Base-by-base conservation (phyloP, 1,284 basidiomycete species). In the Tremellales sp. region DNA sequence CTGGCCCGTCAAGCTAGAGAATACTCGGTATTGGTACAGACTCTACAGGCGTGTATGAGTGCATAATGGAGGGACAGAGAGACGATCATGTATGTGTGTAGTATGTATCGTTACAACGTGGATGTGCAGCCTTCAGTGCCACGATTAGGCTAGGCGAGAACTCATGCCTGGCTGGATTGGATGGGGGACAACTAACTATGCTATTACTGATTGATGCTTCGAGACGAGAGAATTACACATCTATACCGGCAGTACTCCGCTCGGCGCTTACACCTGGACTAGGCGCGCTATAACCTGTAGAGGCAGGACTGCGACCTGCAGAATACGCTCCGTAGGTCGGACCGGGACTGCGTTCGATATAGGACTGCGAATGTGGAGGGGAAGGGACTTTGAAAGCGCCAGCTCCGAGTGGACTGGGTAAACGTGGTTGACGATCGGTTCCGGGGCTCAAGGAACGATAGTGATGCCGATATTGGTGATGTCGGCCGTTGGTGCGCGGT, bases 1-100 rank as follows among this genome's bases (percentile, higher is more conserved):
- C 4, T 76, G 73, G 65, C 64, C 66, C 3, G 60, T 68, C 48
- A 75, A 76, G 52, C 53, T 75, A 46, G 75, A 76, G 62, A 77
- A 76, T 50, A 68, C 68, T 37, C 65, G 75, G 56, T 76, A 75
- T 54, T 72, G 73, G 70, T 61, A 65, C 44, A 57, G 74, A 45
- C 46, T 75, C 54, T 75, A 74, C 49, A 36, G 33, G 19, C 33
- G 33, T 36, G 33, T 36, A 4, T 36, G 19, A 36, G n/a, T n/a
- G n/a, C n/a, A n/a, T n/a, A n/a, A n/a, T n/a, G n/a, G n/a, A n/a
- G n/a, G n/a, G n/a, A n/a, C n/a, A n/a, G n/a, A n/a, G n/a, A n/a
- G 33, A 36, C 33, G 19, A n/a, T 36, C 33, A 36, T 36, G 33
- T 36, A 36, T 36, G 29, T 31, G 15, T 31, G 33, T 36, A 36